Evolutionary conservation across 352 stramenopile species (phyloP), one percentile per base, ranked within the genome.

Genomic region (Phytophthora brassicae): DNA sequence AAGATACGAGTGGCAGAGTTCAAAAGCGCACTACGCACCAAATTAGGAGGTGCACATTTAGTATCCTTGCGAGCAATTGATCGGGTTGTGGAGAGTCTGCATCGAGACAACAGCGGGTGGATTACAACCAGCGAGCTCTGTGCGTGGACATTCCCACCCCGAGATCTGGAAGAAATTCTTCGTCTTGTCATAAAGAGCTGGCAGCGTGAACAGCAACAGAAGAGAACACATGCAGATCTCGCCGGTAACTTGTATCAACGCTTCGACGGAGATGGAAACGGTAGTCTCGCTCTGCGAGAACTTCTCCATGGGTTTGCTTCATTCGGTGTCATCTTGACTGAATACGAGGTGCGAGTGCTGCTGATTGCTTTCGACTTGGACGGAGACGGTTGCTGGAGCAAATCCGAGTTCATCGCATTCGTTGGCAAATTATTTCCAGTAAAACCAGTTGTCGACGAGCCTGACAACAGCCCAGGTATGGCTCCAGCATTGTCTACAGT

Each of bases 251-350:
- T 92, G 33, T 86, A 88, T 54, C 6, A 43, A 3, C 64, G 58
- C 20, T 90, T 92, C 29, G 84, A 92, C 29, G 46, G 50, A 1
- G 84, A 91, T 43, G 53, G 66, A 13, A 92, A 92, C 33, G 81
- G 78, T 0, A 53, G 75, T 4, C 60, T 92, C n/a, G 81, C 77
- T 2, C 62, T 78, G 45, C 69, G 66, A 12, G 84, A 92, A 48
- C 41, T 92, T 7, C 60, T 72, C n/a, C 56, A 61, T 4, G 84
- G 81, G 4, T 81, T 91, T 19, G 42, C 42, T 2, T 51, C 56
- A 11, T 84, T 89, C 16, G 68, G 69, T 0, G 39, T 90, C 13
- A 28, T 28, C 0, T 57, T 92, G 2, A 74, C 66, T 0, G 42
- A 68, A 2, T 69, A 77, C 6, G 84, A 92, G 52, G 54, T 75